Conservation (phyloP, 805 yeast genomes). For the Cyberlindnera veronae region DNA sequence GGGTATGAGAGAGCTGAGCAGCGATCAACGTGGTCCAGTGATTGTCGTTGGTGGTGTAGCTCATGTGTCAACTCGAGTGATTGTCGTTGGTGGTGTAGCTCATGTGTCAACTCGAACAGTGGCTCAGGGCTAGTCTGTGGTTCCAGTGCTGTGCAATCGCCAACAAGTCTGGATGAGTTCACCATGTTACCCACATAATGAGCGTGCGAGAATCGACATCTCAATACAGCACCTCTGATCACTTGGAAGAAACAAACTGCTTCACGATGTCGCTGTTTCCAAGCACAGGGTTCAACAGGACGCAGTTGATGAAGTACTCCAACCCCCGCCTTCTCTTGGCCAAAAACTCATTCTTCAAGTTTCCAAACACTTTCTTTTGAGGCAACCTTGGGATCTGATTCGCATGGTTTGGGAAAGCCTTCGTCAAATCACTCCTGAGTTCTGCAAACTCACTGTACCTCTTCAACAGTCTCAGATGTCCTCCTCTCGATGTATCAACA, state of each 20-base stretch:
- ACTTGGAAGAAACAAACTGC: slow-evolving; percentile 23
- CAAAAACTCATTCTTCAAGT: slow-evolving; percentile 31
- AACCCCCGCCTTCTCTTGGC: slow-evolving; percentile 38
- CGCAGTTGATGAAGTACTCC: slow-evolving; percentile 42
- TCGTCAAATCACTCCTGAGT: slow-evolving; percentile 39
- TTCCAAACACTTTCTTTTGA: slow-evolving; percentile 35
- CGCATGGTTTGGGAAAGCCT: slow-evolving; percentile 33
- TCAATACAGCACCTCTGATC: no score
- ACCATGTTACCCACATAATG: no score
- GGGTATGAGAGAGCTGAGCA: no score
- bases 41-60: no score
- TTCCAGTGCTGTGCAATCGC: no score
- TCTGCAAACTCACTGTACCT: slow-evolving; percentile 62
- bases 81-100: no score
- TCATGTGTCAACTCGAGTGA: no score
- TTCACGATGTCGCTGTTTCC: slow-evolving; percentile 31
- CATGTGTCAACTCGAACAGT: no score
- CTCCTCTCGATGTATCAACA: slow-evolving; percentile 33
- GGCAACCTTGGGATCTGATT: slow-evolving; percentile 44
- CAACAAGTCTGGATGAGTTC: no score
- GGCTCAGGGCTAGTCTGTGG: no score
- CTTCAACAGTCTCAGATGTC: slow-evolving; percentile 44
- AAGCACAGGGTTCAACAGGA: slow-evolving; percentile 40
- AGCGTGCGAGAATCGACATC: no score
- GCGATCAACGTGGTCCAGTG: no score